Evolutionary conservation across 2,329 filamentous ascomycete genomes (phyloP), one percentile per base, ranked within the genome.

Genomic region (Nemania sp.): DNA sequence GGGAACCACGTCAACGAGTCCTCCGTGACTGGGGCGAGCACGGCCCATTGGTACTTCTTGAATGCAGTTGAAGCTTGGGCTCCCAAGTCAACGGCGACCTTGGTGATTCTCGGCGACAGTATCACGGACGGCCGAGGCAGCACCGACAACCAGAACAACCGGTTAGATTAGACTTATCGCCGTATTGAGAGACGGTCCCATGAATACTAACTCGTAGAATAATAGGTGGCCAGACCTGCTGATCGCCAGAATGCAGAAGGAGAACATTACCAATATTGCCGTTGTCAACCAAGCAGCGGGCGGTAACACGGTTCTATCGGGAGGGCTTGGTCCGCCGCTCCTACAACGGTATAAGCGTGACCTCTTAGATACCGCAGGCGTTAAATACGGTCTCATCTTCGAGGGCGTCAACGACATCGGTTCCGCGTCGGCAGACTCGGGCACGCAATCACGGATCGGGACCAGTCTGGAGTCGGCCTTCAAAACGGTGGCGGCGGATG

Each of bases 371-470:
- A 86, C 88, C 35, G 82, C 85, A 0, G 86, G 86, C 3, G 85
- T 89, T 2, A 82, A 82, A 71, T 91, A 89, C 73, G 86, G 86
- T 24, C 84, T 92, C 80, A 82, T 92, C 43, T 92, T 91, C 75
- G 88, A 90, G 76, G 89, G 90, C 22, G 88, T 92, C 29, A 91
- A 92, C 73, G 90, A 92, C 73, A 91, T 92, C 64, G 90, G 89
- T 3, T 80, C 77, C 1, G 85, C 82, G 0, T 78, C 79, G 1
- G 73, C 83, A 0, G 84, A 85, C 24, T 54, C 79, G 0, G 77
- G 75, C 0, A 81, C 83, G 0, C 89, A 90, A 73, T 77, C 77
- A 2, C 73, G 77, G 3, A 79, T 89, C 10, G 86, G 83, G 15
- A 82, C 84, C 60, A 73, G 78, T 2, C 78, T 92, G 2, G 85